A percentile compares a stretch with the other conserved stretches of the same genome.
Evolutionary conservation across 83 land plant species (phyloP).

Genomic region (Diphasiastrum complanatum): DNA sequence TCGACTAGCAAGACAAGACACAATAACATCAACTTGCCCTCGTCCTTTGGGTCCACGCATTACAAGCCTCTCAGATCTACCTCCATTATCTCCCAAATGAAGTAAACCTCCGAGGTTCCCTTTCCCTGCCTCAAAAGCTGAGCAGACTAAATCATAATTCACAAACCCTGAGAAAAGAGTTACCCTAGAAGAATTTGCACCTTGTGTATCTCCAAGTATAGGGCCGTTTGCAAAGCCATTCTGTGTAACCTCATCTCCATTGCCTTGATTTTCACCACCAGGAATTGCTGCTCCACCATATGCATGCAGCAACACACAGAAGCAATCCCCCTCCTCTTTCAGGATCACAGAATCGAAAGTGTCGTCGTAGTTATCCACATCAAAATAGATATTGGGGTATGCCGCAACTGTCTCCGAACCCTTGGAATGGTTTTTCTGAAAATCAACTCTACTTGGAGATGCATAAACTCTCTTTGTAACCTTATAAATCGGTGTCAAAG

Average conservation of each 20-base stretch:
- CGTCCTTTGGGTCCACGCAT: conserved; percentile 95
- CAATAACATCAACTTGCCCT: conserved; percentile 93
- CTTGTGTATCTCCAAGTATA: not conserved
- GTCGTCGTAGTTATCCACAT: conserved; percentile 87
- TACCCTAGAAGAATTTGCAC: not conserved
- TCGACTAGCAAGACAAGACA: conserved; percentile 75
- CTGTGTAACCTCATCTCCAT: not conserved
- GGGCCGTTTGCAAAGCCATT: not conserved
- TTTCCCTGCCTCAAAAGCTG: conserved; percentile 87
- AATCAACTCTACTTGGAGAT: conserved; percentile 87
- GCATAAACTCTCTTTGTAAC: conserved; percentile 94
- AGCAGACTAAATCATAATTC: conserved; percentile 88
- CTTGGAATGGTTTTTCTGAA: conserved; percentile 74
- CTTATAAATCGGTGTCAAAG: conserved; percentile 28
- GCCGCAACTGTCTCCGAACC: conserved; percentile 84
- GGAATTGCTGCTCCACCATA: conserved; percentile 86
- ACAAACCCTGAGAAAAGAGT: conserved; percentile 97
- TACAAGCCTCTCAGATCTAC: conserved; percentile 60
- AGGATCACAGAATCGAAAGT: conserved; percentile 93
- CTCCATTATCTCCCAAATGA: conserved; percentile 45
- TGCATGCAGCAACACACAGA: conserved; percentile 86
- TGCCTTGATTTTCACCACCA: conserved; percentile 10
- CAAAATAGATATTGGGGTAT: conserved; percentile 92
- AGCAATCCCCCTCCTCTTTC: conserved; percentile 85
- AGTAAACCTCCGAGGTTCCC: conserved; percentile 12